Base-by-base conservation (phyloP, 1,284 basidiomycete genomes). In the Ceratobasidium sp. region DNA sequence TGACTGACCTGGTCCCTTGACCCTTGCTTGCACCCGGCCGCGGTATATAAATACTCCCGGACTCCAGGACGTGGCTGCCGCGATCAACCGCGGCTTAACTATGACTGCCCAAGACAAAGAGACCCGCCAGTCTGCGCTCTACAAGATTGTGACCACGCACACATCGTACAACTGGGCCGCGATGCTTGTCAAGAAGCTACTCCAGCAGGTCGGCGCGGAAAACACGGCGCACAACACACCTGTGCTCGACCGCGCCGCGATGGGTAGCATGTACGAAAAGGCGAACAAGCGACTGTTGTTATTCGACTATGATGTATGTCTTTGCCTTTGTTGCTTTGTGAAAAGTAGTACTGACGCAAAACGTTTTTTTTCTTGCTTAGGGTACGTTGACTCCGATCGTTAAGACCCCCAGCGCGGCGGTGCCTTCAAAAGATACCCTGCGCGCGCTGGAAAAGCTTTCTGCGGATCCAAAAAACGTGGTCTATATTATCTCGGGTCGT, bases 401-500 rank as follows among this genome's bases (percentile, higher is more conserved):
- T 79, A 97, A 95, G 83, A 88, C 89, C 14, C 96, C 97, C 0
- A 89, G 90, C 56, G 91, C 91, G 82, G 96, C 97, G 1, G 82
- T 92, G 8, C 96, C 96, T 0, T 91, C 94, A 0, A 81, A 86
- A 16, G 84, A 86, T 28, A 90, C 96, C 18, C 86, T 96, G 30
- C 83, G 86, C 54, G 92, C 92, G 0, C 88, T 99, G 73, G 82
- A 86, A 59, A 82, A 83, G 71, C 86, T 99, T 40, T 83, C 89
- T 1, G 82, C 84, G 12, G 96, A 99, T 80, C 90, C 92, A 56
- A 85, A 84, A 77, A 99, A 99, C 80, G 78, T 98, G 49, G 94
- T 98, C 72, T 99, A 95, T 83, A 94, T 99, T 80, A 98, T 99
- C 79, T 97, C 95, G 0, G 96, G 96, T 3, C 91, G 97, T n/a